These are phyloP conservation scores for Globomyces sp. DNA, from an alignment of 371 early-diverging fungal genomes.

Conservation along the genomic window DNA sequence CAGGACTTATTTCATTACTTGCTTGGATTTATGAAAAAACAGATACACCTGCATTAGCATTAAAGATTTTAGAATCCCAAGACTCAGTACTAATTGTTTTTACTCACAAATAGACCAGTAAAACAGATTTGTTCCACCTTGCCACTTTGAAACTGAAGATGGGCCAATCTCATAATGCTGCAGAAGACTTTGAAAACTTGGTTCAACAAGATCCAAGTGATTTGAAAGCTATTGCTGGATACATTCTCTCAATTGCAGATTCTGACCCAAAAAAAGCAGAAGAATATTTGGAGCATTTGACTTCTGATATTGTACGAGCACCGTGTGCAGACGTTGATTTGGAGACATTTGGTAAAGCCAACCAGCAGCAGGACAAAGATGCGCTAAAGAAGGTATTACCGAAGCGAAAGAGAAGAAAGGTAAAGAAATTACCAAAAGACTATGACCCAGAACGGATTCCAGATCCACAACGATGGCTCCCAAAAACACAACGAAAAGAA, in stretches of 20 bases:
- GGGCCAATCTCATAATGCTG: background rate
- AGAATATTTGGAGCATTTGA: background rate
- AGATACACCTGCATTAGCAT: too few relatives aligned
- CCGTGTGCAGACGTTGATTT: too few relatives aligned
- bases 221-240: constrained; percentile 1
- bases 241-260: background rate
- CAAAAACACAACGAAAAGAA: background rate
- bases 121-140: background rate
- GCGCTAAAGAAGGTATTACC: background rate
- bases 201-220: constrained; percentile 2
- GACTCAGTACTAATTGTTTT: too few relatives aligned
- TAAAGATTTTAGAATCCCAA: too few relatives aligned
- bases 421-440: background rate
- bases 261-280: background rate
- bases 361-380: background rate
- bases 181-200: constrained; percentile 7
- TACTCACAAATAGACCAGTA: background rate
- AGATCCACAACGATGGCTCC: constrained; percentile 11
- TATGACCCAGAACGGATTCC: background rate
- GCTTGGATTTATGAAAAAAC: too few relatives aligned
- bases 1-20: too few relatives aligned
- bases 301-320: background rate
- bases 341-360: background rate
- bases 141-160: constrained; percentile 4
- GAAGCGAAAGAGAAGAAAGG: constrained; percentile 5